Conservation (phyloP, 805 yeast genomes). For the Barnettozyma sucrosica region DNA sequence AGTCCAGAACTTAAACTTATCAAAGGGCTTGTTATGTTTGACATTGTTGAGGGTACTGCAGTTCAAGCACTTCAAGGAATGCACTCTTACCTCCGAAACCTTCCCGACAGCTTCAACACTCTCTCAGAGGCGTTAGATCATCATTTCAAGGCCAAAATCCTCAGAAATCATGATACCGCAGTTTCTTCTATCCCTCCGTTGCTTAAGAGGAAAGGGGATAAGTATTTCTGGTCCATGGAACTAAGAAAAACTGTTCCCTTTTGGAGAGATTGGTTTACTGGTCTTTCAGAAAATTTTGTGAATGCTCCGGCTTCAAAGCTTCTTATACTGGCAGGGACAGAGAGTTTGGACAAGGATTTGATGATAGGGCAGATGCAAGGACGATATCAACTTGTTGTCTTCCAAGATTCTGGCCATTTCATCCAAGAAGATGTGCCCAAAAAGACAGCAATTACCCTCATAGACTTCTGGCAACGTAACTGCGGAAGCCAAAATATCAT, state of each 20-base stretch:
- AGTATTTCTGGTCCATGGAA: slow-evolving; percentile 58
- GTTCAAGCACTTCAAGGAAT: slow-evolving; percentile 60
- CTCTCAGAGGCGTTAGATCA: slow-evolving; percentile 66
- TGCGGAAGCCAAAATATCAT: slow-evolving; percentile 30
- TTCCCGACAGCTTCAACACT: slow-evolving; percentile 57
- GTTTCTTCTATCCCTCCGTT: slow-evolving; percentile 71
- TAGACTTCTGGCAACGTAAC: slow-evolving; percentile 42
- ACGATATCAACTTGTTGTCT: slow-evolving; percentile 80
- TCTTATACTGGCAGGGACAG: slow-evolving; percentile 82
- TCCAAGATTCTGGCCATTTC: slow-evolving; percentile 83
- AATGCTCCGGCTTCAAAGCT: slow-evolving; percentile 54
- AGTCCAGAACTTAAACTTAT: slow-evolving; percentile 28
- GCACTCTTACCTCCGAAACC: slow-evolving; percentile 53
- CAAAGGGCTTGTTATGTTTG: slow-evolving; percentile 73
- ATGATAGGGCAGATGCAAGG: slow-evolving; percentile 99
- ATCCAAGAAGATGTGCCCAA: slow-evolving; percentile 87
- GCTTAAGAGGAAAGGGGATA: slow-evolving; percentile 29
- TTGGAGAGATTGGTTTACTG: slow-evolving; percentile 83
- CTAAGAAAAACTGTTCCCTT: slow-evolving; percentile 52
- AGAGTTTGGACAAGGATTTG: slow-evolving; percentile 74
- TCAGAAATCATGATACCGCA: slow-evolving; percentile 60
- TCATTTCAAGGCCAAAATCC: slow-evolving; percentile 55
- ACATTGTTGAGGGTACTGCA: slow-evolving; percentile 94
- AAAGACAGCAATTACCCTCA: slow-evolving; percentile 51
- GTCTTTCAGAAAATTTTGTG: slow-evolving; percentile 52